These are phyloP conservation scores for Pleurotus salmoneostramineus DNA, from an alignment of 768 basidiomycete species.

Conservation along the genomic window DNA sequence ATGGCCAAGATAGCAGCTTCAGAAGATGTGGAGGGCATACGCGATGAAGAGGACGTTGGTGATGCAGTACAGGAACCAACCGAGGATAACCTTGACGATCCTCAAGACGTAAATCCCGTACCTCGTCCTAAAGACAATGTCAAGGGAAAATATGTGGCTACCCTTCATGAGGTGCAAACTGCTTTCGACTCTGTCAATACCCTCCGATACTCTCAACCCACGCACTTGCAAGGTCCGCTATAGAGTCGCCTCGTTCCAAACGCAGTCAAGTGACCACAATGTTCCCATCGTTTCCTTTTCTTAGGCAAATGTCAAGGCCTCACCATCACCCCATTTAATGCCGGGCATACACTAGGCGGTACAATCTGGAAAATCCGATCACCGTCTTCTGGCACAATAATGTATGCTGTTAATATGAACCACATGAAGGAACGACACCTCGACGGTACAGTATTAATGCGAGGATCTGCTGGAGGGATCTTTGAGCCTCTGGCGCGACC, in stretches of 20 bases:
- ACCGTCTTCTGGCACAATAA: conserved; percentile 90
- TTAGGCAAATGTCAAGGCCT: conserved; percentile 87
- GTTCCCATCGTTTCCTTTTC: background rate
- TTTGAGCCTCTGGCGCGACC: conserved; percentile 87
- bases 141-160: conserved; percentile 67
- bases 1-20: conserved; percentile 90
- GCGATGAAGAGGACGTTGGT: conserved; percentile 71
- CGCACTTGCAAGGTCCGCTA: conserved; percentile 82
- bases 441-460: conserved; percentile 86
- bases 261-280: background rate
- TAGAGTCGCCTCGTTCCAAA: conserved; percentile 6
- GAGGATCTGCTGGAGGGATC: conserved; percentile 68
- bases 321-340: conserved; percentile 92
- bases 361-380: conserved; percentile 99
- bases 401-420: conserved; percentile 94
- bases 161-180: conserved; percentile 81
- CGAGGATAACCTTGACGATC: conserved; percentile 19
- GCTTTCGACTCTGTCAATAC: conserved; percentile 92
- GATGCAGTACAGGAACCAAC: conserved; percentile 28
- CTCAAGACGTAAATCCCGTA: conserved; percentile 21
- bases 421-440: conserved; percentile 95
- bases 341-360: conserved; percentile 93
- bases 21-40: conserved; percentile 81
- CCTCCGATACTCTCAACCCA: conserved; percentile 92
- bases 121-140: conserved; percentile 21